These are phyloP conservation scores for Ceratocystis diversiconidia DNA, from an alignment of 2,329 filamentous ascomycete species.

Conservation along the genomic window DNA sequence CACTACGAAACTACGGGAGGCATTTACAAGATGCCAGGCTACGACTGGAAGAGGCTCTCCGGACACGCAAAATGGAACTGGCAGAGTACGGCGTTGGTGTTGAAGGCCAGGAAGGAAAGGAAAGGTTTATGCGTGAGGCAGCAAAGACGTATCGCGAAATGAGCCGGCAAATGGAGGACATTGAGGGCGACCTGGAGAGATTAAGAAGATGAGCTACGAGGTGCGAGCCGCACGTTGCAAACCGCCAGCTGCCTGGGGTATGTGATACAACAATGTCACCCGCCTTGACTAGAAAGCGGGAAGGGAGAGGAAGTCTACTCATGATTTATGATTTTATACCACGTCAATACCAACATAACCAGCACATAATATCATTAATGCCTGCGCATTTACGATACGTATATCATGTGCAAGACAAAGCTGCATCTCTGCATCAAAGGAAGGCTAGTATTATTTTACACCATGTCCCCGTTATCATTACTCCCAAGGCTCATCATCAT, in stretches of 20 bases:
- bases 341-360: neutral
- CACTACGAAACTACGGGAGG: constrained; percentile 33
- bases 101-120: constrained; percentile 29
- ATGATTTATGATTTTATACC: constrained; percentile 4
- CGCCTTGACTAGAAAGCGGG: neutral
- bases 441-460: constrained; percentile 15
- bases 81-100: constrained; percentile 36
- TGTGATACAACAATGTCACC: constrained; percentile 9
- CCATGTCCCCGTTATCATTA: neutral
- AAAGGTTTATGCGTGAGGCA: constrained; percentile 39
- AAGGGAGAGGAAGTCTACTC: neutral
- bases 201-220: constrained; percentile 20
- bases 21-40: constrained; percentile 37
- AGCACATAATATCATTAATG: neutral
- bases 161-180: constrained; percentile 35
- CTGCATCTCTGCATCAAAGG: neutral
- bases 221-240: too few species aligned
- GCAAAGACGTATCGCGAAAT: constrained; percentile 38
- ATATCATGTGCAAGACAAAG: neutral
- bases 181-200: constrained; percentile 33
- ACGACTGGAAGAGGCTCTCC: constrained; percentile 32
- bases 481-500: neutral
- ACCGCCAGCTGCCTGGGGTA: too few species aligned
- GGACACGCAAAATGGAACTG: constrained; percentile 31
- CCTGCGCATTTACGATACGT: neutral